phyloP scores from a whole-genome alignment of 805 yeast species.

The Naumovozyma dairenensis region DNA sequence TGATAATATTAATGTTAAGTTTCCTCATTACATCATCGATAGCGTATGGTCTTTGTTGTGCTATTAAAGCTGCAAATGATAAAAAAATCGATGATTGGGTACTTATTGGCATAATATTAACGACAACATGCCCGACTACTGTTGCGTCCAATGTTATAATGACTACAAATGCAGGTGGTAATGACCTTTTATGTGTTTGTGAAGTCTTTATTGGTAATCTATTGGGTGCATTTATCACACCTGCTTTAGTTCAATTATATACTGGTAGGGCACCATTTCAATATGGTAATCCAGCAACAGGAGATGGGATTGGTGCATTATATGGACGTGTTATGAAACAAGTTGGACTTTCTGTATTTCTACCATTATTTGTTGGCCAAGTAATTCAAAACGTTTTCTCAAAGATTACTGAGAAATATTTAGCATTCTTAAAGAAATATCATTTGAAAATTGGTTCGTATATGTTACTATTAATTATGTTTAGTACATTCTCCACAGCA shows the following conservation, averaged over 20 bases:
- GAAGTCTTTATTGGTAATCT: slow-evolving; percentile 82
- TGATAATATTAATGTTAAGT: slow-evolving; percentile 54
- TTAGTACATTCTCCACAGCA: slow-evolving; percentile 76
- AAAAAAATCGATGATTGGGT: slow-evolving; percentile 62
- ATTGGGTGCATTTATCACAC: slow-evolving; percentile 79
- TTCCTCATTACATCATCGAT: slow-evolving; percentile 64
- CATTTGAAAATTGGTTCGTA: slow-evolving; percentile 60
- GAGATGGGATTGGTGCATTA: slow-evolving; percentile 40
- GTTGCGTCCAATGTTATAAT: slow-evolving; percentile 87
- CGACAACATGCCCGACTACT: slow-evolving; percentile 85
- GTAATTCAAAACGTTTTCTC: slow-evolving; percentile 64
- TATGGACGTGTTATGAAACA: slow-evolving; percentile 80
- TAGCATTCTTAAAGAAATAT: slow-evolving; percentile 16
- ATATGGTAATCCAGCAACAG: slow-evolving; percentile 73
- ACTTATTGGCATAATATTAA: slow-evolving; percentile 69
- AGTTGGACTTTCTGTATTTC: slow-evolving; percentile 71
- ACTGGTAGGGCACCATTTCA: slow-evolving; percentile 44
- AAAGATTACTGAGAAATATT: slow-evolving; percentile 26
- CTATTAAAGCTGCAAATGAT: slow-evolving; percentile 50
- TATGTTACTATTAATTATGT: slow-evolving; percentile 70
- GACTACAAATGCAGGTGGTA: slow-evolving; percentile 82
- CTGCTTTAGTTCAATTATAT: slow-evolving; percentile 73
- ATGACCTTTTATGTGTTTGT: slow-evolving; percentile 65
- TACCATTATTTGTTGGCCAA: slow-evolving; percentile 86
- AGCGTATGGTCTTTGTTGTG: slow-evolving; percentile 64